Conservation (phyloP, 352 stramenopile genomes). For the Globisporangium cystogenes region DNA sequence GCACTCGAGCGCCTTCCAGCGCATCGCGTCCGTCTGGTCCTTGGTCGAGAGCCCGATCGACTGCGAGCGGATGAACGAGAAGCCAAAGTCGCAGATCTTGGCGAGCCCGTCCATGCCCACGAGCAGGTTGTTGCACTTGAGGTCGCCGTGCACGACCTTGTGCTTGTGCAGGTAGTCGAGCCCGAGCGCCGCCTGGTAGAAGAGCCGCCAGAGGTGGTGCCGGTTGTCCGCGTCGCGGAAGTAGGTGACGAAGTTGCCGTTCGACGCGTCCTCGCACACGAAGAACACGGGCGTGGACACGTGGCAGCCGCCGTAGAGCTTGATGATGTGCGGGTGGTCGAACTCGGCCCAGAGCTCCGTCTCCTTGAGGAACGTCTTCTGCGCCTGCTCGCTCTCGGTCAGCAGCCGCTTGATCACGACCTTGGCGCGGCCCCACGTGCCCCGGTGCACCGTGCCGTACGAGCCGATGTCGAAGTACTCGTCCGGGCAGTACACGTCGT, state of each 20-base stretch:
- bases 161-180: slow-evolving; percentile 52
- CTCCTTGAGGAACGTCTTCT: slow-evolving; percentile 21
- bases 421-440: slow-evolving; percentile 16
- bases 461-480: slow-evolving; percentile 10
- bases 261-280: slow-evolving; percentile 32
- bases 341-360: slow-evolving; percentile 27
- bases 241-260: slow-evolving; percentile 35
- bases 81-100: slow-evolving; percentile 43
- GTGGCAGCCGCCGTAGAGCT: slow-evolving; percentile 27
- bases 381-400: neutral
- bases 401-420: slow-evolving; percentile 34
- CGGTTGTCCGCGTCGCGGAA: slow-evolving; percentile 17
- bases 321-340: slow-evolving; percentile 22
- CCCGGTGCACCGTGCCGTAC: slow-evolving; percentile 15
- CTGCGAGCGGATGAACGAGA: slow-evolving; percentile 27
- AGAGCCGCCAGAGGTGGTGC: slow-evolving; percentile 16
- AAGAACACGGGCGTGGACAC: slow-evolving; percentile 17
- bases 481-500: slow-evolving; percentile 11
- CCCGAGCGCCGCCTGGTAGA: slow-evolving; percentile 39
- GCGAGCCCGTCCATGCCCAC: slow-evolving; percentile 39
- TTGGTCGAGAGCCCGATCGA: slow-evolving; percentile 23
- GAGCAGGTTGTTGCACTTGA: slow-evolving; percentile 87
- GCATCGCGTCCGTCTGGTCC: slow-evolving; percentile 25
- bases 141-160: slow-evolving; percentile 75
- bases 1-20: slow-evolving; percentile 40